Percentiles rank a stretch among this genome's conserved stretches.
Conservation (phyloP, 2,329 filamentous ascomycete species). For the Aspergillus niger region DNA sequence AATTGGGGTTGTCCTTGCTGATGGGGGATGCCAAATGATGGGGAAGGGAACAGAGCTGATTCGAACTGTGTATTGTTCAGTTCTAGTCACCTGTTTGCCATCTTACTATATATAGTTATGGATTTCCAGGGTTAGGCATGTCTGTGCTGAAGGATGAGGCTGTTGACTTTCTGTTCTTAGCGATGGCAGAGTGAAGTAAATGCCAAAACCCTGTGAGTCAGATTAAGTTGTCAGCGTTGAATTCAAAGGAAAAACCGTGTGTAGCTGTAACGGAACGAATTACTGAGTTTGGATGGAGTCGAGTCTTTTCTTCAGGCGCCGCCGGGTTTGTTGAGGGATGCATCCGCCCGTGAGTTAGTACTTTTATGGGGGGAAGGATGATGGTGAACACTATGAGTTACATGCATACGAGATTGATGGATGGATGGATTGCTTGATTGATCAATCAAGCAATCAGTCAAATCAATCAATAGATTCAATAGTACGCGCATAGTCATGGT, state of each 20-base stretch:
- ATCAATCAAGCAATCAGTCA: constrained; percentile 1
- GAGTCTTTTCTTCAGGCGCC: not conserved
- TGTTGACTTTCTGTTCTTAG: not conserved
- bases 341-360: not conserved
- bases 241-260: not conserved
- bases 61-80: no score
- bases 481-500: not conserved
- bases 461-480: not conserved
- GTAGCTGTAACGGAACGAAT: not conserved
- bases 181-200: not conserved
- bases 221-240: not conserved
- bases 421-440: not conserved
- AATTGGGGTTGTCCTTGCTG: constrained; percentile 8
- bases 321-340: not conserved
- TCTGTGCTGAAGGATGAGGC: not conserved
- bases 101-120: constrained; percentile 4
- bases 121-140: not conserved
- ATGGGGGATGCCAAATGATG: not conserved
- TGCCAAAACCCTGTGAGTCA: not conserved
- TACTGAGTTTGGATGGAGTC: not conserved
- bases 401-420: not conserved
- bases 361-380: not conserved
- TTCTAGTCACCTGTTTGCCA: not conserved
- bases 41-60: no score
- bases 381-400: not conserved